Conservation (phyloP, 768 basidiomycete species). For the Naganishia vishniacii region DNA sequence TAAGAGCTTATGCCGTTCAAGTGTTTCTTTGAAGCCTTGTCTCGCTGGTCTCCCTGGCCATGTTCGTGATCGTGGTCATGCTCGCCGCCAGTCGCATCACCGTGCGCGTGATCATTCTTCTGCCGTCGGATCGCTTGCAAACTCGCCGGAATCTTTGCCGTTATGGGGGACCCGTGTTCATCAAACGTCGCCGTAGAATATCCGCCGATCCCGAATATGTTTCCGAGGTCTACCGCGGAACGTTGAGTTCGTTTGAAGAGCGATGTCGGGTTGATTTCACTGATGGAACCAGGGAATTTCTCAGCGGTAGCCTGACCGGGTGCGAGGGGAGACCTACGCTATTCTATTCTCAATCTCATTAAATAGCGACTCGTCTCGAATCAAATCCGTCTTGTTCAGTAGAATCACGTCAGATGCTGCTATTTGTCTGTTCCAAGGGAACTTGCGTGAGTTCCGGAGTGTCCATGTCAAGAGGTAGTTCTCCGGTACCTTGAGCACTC, state of each 20-base stretch:
- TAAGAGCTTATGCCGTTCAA: constrained; percentile 50
- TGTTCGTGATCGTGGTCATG: constrained; percentile 48
- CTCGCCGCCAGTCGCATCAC: constrained; percentile 36
- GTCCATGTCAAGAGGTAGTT: background rate
- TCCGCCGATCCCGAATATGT: constrained; percentile 74
- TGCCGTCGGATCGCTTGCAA: background rate
- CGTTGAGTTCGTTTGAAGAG: constrained; percentile 67
- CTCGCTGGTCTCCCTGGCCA: constrained; percentile 42
- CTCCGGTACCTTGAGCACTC: constrained; percentile 4
- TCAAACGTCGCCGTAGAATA: constrained; percentile 53
- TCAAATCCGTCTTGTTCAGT: constrained; percentile 85
- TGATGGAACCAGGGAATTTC: constrained; percentile 31
- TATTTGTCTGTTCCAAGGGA: constrained; percentile 56
- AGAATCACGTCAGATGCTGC: constrained; percentile 86
- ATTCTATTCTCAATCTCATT: constrained; percentile 59
- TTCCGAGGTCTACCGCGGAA: constrained; percentile 66
- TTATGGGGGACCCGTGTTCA: background rate
- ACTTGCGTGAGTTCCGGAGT: background rate
- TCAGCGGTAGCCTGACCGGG: background rate
- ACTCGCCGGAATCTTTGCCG: background rate
- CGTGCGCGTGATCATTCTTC: no score
- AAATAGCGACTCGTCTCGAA: constrained; percentile 52
- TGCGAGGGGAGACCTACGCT: constrained; percentile 33
- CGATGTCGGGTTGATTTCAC: constrained; percentile 71
- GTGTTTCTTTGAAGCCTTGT: constrained; percentile 32